Percentiles rank a stretch among this genome's conserved stretches.
Conservation (phyloP, 2,329 filamentous ascomycete species). For the Sporothrix schenckii region DNA sequence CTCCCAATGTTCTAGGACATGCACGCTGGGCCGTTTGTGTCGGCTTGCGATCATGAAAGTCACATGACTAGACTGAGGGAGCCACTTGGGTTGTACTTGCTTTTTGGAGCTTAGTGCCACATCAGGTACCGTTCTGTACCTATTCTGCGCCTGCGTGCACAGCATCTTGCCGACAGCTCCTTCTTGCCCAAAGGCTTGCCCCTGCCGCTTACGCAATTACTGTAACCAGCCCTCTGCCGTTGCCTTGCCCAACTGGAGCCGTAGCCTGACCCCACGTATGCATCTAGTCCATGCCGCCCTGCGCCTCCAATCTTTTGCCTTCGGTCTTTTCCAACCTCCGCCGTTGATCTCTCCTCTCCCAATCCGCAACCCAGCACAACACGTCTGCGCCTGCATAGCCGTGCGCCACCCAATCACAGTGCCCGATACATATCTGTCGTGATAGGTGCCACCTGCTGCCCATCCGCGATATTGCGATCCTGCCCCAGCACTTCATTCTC, state of each 20-base stretch:
- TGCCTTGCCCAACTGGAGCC: constrained; percentile 16
- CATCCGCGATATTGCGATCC: background rate
- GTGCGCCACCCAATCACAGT: constrained; percentile 26
- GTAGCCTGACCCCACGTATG: constrained; percentile 35
- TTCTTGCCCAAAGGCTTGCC: background rate
- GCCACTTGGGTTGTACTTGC: background rate
- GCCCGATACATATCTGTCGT: constrained; percentile 23
- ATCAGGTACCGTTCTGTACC: background rate
- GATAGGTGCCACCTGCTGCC: constrained; percentile 27
- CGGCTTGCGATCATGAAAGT: background rate
- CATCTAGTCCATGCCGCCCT: constrained; percentile 21
- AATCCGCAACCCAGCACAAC: constrained; percentile 25
- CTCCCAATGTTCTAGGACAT: background rate
- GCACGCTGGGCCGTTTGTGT: background rate
- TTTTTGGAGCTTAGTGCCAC: background rate
- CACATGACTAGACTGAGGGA: background rate
- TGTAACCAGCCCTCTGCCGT: constrained; percentile 4
- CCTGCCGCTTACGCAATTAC: constrained; percentile 15
- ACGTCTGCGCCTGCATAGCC: constrained; percentile 12
- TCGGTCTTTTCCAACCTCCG: constrained; percentile 14
- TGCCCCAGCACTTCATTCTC: background rate
- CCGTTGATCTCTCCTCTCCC: constrained; percentile 9
- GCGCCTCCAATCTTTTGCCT: constrained; percentile 21
- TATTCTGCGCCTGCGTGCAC: background rate
- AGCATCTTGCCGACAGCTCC: background rate